Evolutionary conservation across 2,329 filamentous ascomycete genomes (phyloP).

Genomic region (Aspergillus ibericus): DNA sequence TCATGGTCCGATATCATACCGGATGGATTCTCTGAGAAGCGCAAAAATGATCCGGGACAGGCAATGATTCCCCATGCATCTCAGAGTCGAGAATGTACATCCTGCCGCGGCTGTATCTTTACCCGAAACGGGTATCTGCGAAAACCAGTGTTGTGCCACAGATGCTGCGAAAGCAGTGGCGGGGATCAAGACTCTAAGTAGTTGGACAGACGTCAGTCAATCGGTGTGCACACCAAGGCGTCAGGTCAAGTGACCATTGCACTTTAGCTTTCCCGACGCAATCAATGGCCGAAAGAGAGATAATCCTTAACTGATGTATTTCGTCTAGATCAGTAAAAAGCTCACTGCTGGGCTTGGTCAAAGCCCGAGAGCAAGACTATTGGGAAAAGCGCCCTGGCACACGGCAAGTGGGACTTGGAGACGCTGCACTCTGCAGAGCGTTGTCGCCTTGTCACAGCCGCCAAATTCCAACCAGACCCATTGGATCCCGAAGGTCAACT

Average conservation of each 20-base stretch:
- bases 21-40: no score
- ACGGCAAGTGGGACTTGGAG: neutral
- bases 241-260: neutral
- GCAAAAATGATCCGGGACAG: no score
- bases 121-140: no score
- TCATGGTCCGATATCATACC: no score
- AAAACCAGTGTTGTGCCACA: no score
- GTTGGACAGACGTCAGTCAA: neutral
- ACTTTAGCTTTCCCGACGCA: no score
- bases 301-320: neutral
- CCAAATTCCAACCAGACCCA: neutral
- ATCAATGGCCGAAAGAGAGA: no score
- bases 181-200: no score
- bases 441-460: neutral
- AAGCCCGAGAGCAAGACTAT: neutral
- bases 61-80: no score
- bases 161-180: no score
- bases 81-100: no score
- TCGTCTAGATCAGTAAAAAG: neutral
- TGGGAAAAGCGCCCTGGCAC: neutral
- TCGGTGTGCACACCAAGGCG: neutral
- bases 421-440: neutral
- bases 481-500: neutral
- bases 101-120: no score
- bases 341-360: neutral